Percentiles rank a stretch among this genome's conserved stretches.
Conservation (phyloP, 1,139 yeast species). For the Torulaspora globosa region DNA sequence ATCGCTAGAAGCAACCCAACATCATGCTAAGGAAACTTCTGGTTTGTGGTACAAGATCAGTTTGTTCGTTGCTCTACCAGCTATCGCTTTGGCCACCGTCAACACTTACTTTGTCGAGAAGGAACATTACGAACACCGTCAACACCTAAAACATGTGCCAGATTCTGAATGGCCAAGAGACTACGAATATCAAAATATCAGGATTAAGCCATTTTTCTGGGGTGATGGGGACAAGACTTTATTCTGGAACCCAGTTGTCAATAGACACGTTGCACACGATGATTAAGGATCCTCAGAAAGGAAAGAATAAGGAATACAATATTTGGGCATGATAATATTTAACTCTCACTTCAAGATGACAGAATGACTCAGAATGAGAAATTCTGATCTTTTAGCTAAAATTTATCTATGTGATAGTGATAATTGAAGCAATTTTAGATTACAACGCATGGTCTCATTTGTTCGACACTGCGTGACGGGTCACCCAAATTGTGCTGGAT, state of each 20-base stretch:
- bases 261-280: slow-evolving; percentile 61
- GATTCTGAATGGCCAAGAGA: slow-evolving; percentile 92
- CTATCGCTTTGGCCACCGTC: slow-evolving; percentile 66
- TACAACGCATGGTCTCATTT: neutral
- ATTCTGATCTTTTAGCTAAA: neutral
- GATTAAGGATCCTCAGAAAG: slow-evolving; percentile 2
- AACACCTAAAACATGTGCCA: slow-evolving; percentile 66
- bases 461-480: neutral
- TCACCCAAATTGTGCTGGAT: neutral
- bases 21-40: slow-evolving; percentile 76
- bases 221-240: slow-evolving; percentile 97
- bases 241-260: slow-evolving; percentile 92
- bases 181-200: slow-evolving; percentile 85
- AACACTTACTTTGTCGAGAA: slow-evolving; percentile 78
- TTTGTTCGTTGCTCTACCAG: slow-evolving; percentile 75
- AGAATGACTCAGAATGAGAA: neutral
- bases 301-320: slow-evolving; percentile 3
- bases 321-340: slow-evolving; percentile 15
- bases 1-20: slow-evolving; percentile 54
- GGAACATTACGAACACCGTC: slow-evolving; percentile 87
- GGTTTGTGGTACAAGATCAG: slow-evolving; percentile 83
- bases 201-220: slow-evolving; percentile 90
- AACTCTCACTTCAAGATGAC: slow-evolving; percentile 4
- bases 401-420: slow-evolving; percentile 1
- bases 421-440: neutral